Conservation (phyloP, 345 rosid genomes). For the Raphanus sativus region DNA sequence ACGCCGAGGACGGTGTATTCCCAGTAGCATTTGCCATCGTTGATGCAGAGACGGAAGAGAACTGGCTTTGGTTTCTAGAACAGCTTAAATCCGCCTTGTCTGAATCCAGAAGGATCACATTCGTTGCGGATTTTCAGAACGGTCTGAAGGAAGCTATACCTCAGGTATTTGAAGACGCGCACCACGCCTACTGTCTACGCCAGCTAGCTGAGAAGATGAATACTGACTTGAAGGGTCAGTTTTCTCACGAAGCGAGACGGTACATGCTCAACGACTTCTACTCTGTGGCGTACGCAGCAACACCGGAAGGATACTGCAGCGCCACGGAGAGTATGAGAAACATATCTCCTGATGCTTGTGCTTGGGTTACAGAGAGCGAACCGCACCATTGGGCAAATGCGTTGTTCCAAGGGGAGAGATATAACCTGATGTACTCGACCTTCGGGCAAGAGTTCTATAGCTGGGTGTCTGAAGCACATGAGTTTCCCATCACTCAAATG, state of each 20-base stretch:
- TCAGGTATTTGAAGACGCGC: conserved; percentile 66
- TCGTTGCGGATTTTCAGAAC: conserved; percentile 77
- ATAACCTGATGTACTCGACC: conserved; percentile 67
- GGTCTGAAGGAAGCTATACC: conserved; percentile 69
- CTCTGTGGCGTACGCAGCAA: conserved; percentile 72
- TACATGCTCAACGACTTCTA: conserved; percentile 79
- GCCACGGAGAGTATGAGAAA: conserved; percentile 64
- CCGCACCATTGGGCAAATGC: conserved; percentile 93
- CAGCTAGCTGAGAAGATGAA: conserved; percentile 78
- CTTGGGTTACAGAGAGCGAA: conserved; percentile 81
- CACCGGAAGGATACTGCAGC: conserved; percentile 55
- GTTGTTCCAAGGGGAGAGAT: conserved; percentile 72
- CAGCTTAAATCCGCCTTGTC: conserved; percentile 69
- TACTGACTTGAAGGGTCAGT: conserved; percentile 72
- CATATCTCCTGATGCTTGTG: conserved; percentile 76
- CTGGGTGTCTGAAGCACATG: conserved; percentile 89
- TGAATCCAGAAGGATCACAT: conserved; percentile 56
- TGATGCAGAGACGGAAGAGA: conserved; percentile 78
- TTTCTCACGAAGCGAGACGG: conserved; percentile 90
- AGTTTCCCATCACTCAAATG: conserved; percentile 90
- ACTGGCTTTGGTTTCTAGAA: conserved; percentile 83
- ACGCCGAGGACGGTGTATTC: conserved; percentile 80
- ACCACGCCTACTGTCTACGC: conserved; percentile 77
- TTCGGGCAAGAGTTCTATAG: conserved; percentile 78
- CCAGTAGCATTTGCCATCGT: conserved; percentile 84